Conservation (phyloP, 2,329 filamentous ascomycete genomes). For the Sordariomycetes sp. region DNA sequence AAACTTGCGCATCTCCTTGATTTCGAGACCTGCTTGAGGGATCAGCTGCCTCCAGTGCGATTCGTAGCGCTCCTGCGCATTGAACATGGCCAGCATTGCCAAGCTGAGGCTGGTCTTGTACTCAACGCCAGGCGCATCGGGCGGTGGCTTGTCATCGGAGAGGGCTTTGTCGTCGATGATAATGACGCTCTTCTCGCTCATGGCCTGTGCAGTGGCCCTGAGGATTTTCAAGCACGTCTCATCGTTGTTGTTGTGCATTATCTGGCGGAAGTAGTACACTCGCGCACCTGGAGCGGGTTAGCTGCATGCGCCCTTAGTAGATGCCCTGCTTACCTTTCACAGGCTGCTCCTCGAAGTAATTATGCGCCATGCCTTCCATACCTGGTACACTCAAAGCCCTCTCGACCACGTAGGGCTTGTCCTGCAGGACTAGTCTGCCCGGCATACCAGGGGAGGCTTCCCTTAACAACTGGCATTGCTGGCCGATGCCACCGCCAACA, state of each 20-base stretch:
- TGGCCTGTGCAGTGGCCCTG: slow-evolving; percentile 7
- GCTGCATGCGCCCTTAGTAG: too few relatives aligned
- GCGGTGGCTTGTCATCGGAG: slow-evolving; percentile 9
- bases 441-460: slow-evolving; percentile 5
- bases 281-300: slow-evolving; percentile 9
- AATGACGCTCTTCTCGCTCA: slow-evolving; percentile 10
- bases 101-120: slow-evolving; percentile 13
- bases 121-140: slow-evolving; percentile 8
- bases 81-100: slow-evolving; percentile 14
- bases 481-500: slow-evolving; percentile 11
- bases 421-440: slow-evolving; percentile 12
- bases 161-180: slow-evolving; percentile 14
- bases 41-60: slow-evolving; percentile 12
- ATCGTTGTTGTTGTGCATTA: slow-evolving; percentile 16
- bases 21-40: slow-evolving; percentile 9
- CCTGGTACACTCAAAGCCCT: slow-evolving; percentile 8
- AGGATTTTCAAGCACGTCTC: slow-evolving; percentile 13
- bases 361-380: slow-evolving; percentile 14
- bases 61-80: slow-evolving; percentile 13
- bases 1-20: slow-evolving; percentile 12
- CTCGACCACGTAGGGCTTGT: slow-evolving; percentile 10
- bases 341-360: slow-evolving; percentile 12
- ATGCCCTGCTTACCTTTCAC: slow-evolving; percentile 14
- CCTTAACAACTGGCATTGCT: slow-evolving; percentile 9
- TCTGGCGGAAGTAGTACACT: slow-evolving; percentile 17